phyloP scores from a whole-genome alignment of 495 filamentous ascomycete species.

The Hyphodiscus hymeniophilus region DNA sequence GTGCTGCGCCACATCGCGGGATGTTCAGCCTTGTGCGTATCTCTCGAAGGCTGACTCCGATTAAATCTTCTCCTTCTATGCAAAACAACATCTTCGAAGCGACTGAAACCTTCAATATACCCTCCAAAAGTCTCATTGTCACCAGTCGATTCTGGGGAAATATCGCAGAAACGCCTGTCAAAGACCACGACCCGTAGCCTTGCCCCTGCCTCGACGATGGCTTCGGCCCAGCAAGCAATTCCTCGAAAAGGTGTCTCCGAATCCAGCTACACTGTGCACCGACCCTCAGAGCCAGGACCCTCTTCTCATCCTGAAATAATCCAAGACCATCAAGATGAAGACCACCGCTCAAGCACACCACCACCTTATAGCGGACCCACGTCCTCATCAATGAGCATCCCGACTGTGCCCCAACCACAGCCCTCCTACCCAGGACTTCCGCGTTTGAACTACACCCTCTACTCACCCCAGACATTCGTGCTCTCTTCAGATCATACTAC shows the following conservation, averaged over 20 bases:
- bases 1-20: constrained; percentile 2
- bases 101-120: background rate
- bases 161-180: background rate
- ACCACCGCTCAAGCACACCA: constrained; percentile 22
- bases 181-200: too few species aligned
- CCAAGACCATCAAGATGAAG: background rate
- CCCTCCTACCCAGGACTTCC: constrained; percentile 34
- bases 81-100: background rate
- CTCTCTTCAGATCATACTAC: constrained; percentile 38
- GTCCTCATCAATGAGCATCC: constrained; percentile 13
- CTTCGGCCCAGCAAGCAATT: background rate
- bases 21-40: constrained; percentile 3
- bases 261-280: constrained; percentile 14
- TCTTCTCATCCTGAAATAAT: background rate
- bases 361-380: constrained; percentile 41
- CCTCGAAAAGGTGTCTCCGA: constrained; percentile 14
- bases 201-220: background rate
- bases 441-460: constrained; percentile 40
- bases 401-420: constrained; percentile 3
- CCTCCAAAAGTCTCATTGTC: background rate
- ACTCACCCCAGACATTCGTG: constrained; percentile 37
- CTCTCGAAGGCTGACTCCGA: background rate
- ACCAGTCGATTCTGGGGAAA: too few species aligned
- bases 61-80: too few species aligned
- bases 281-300: constrained; percentile 7